Conservation (phyloP, 2,329 filamentous ascomycete species). For the Sordariomycetes sp. region DNA sequence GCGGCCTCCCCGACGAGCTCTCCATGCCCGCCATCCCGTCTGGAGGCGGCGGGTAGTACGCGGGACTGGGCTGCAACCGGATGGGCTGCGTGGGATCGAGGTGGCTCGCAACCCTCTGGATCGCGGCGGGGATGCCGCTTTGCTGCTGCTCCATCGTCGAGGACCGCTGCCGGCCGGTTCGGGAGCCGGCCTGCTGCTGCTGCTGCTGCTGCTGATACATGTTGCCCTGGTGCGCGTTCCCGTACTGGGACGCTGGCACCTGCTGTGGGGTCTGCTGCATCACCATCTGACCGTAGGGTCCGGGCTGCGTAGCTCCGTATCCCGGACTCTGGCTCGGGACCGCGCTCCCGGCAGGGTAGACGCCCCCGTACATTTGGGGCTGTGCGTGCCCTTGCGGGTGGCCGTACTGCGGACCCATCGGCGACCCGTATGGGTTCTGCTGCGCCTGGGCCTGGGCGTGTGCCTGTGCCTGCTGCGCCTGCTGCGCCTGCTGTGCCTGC, state of each 20-base stretch:
- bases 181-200: conserved; percentile 39
- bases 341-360: conserved; percentile 56
- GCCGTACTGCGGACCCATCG: conserved; percentile 31
- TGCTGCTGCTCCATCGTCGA: conserved; percentile 95
- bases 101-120: conserved; percentile 92
- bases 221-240: conserved; percentile 32
- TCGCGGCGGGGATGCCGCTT: conserved; percentile 81
- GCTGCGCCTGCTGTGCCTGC: conserved; percentile 52
- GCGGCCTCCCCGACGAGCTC: conserved; percentile 43
- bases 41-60: conserved; percentile 89
- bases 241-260: conserved; percentile 56
- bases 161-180: conserved; percentile 74
- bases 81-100: conserved; percentile 92
- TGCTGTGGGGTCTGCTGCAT: conserved; percentile 59
- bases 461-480: conserved; percentile 5
- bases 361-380: conserved; percentile 62
- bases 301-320: conserved; percentile 63
- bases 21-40: conserved; percentile 65
- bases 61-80: conserved; percentile 85
- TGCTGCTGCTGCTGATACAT: conserved; percentile 61
- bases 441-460: conserved; percentile 51
- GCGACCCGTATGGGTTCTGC: conserved; percentile 34
- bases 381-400: conserved; percentile 29
- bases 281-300: conserved; percentile 62
- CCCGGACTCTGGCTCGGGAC: conserved; percentile 43